phyloP scores from a whole-genome alignment of 83 land plant genomes.

The Larix sibirica region DNA sequence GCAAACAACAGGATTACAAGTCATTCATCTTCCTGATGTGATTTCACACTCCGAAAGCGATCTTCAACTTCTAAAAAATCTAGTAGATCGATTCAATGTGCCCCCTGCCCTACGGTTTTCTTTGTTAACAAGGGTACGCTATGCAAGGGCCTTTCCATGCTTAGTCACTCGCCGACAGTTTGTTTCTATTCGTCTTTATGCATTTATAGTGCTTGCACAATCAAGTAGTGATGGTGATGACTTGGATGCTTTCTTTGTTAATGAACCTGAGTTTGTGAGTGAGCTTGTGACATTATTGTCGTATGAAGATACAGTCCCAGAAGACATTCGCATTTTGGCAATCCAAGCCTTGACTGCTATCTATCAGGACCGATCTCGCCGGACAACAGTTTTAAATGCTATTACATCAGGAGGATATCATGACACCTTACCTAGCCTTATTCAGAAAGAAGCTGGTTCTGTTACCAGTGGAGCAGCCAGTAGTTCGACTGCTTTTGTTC shows the following conservation, averaged over 20 bases:
- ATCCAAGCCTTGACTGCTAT: conserved; percentile 38
- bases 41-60: conserved; percentile 31
- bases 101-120: conserved; percentile 42
- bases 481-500: conserved; percentile 36
- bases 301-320: conserved; percentile 45
- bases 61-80: conserved; percentile 33
- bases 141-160: conserved; percentile 39
- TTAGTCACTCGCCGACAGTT: conserved; percentile 35
- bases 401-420: conserved; percentile 49
- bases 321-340: conserved; percentile 41
- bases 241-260: conserved; percentile 46
- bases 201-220: conserved; percentile 43
- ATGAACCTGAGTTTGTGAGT: conserved; percentile 54
- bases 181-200: conserved; percentile 39
- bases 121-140: conserved; percentile 37
- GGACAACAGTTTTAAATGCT: conserved; percentile 34
- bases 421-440: conserved; percentile 42
- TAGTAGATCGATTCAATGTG: conserved; percentile 40
- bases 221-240: conserved; percentile 58
- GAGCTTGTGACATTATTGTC: conserved; percentile 40
- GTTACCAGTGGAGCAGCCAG: conserved; percentile 24
- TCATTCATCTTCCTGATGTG: conserved; percentile 40
- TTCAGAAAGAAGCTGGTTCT: conserved; percentile 50
- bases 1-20: conserved; percentile 29
- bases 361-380: conserved; percentile 46